Conservation (phyloP, 805 yeast genomes). For the Cyberlindnera subsufficiens region DNA sequence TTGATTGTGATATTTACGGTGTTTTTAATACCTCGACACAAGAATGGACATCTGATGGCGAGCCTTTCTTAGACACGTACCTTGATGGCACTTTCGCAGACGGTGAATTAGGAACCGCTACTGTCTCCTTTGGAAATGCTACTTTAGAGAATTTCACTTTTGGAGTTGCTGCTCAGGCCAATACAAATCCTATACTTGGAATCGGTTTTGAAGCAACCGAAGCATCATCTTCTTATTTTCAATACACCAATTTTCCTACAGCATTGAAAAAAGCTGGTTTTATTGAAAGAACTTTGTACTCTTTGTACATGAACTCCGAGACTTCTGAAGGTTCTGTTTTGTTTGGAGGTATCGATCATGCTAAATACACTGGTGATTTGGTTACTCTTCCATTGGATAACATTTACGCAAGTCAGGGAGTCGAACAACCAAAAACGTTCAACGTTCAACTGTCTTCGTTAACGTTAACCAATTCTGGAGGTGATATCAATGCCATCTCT, state of each 20-base stretch:
- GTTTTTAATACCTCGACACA: too few relatives aligned
- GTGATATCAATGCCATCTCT: not conserved
- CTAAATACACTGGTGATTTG: constrained; percentile 45
- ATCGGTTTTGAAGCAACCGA: constrained; percentile 6
- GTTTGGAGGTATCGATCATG: constrained; percentile 60
- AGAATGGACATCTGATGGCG: too few relatives aligned
- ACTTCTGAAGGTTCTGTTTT: constrained; percentile 41
- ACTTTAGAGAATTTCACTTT: too few relatives aligned
- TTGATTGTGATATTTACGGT: too few relatives aligned
- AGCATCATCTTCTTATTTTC: constrained; percentile 2
- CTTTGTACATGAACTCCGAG: constrained; percentile 41
- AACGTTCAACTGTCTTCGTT: constrained; percentile 18
- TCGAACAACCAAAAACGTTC: constrained; percentile 22
- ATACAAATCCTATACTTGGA: not conserved
- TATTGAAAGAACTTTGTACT: constrained; percentile 47
- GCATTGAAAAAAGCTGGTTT: constrained; percentile 44
- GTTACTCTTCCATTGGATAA: constrained; percentile 32
- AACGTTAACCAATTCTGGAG: constrained; percentile 27
- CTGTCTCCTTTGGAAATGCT: too few relatives aligned
- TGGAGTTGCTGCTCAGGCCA: too few relatives aligned
- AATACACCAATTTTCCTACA: constrained; percentile 8
- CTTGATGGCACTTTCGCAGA: too few relatives aligned
- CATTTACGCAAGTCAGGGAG: constrained; percentile 33
- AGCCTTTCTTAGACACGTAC: too few relatives aligned
- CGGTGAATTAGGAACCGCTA: too few relatives aligned